These are phyloP conservation scores for Uncinocarpus reesii DNA, from an alignment of 2,329 filamentous ascomycete genomes.

Conservation along the genomic window DNA sequence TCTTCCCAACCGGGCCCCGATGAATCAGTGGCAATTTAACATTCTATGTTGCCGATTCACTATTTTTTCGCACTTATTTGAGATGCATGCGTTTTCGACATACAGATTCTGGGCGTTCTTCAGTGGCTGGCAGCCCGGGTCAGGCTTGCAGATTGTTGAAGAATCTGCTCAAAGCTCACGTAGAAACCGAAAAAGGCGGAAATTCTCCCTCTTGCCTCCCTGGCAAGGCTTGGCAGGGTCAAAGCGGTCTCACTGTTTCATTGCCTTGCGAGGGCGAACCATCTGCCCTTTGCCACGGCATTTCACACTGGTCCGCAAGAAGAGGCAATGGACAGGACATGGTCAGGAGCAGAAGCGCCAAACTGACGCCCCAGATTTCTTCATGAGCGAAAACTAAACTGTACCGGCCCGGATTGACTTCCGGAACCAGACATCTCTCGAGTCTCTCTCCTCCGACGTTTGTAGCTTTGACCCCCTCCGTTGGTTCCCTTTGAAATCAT, in stretches of 20 bases:
- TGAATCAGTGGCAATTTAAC: neutral
- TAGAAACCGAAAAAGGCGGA: too few species aligned
- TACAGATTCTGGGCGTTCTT: neutral
- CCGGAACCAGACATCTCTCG: conserved; percentile 4
- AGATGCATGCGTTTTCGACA: neutral
- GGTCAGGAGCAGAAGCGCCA: too few species aligned
- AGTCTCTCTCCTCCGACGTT: neutral
- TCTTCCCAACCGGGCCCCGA: neutral
- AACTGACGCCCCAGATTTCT: neutral
- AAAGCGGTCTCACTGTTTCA: too few species aligned
- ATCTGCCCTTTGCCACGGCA: too few species aligned
- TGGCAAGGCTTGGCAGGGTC: too few species aligned
- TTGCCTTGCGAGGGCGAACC: too few species aligned
- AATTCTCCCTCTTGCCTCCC: too few species aligned
- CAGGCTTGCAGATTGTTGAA: conserved; percentile 4
- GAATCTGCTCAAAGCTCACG: neutral
- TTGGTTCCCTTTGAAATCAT: conserved; percentile 7
- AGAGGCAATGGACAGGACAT: too few species aligned
- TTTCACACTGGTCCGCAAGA: too few species aligned
- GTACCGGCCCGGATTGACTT: conserved; percentile 5
- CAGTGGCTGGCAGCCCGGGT: neutral
- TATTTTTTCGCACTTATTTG: neutral
- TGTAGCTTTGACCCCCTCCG: conserved; percentile 11
- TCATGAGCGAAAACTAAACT: neutral
- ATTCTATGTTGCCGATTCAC: neutral